These are phyloP conservation scores for Metschnikowia kofuensis DNA, from an alignment of 805 yeast species.

Conservation along the genomic window DNA sequence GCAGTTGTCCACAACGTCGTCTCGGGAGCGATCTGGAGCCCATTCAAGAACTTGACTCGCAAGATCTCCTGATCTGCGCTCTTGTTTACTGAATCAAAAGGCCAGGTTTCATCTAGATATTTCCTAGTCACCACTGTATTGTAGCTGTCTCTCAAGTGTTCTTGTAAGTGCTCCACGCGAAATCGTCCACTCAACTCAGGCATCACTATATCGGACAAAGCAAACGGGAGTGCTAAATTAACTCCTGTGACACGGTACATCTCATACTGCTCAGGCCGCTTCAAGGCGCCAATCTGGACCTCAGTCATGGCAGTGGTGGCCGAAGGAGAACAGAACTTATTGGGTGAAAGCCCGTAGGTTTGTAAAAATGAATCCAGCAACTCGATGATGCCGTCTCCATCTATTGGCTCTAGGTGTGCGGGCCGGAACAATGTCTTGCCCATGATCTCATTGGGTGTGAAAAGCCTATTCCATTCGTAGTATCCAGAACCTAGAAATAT, in stretches of 20 bases:
- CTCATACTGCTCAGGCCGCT: constrained; percentile 22
- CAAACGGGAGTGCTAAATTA: constrained; percentile 5
- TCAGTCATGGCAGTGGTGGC: constrained; percentile 28
- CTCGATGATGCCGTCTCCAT: constrained; percentile 23
- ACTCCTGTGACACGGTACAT: constrained; percentile 18
- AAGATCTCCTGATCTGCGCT: constrained; percentile 14
- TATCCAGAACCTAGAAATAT: constrained; percentile 34
- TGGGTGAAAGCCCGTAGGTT: constrained; percentile 22
- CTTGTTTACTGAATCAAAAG: neutral
- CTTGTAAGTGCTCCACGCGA: constrained; percentile 42
- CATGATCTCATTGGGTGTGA: constrained; percentile 43
- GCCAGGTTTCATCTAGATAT: constrained; percentile 17
- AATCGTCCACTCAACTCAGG: constrained; percentile 43
- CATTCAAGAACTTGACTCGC: constrained; percentile 33
- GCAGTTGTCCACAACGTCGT: constrained; percentile 31
- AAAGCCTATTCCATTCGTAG: constrained; percentile 39
- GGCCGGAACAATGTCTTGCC: constrained; percentile 44
- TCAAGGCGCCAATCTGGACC: constrained; percentile 28
- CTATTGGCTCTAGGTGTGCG: constrained; percentile 19
- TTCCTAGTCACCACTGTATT: constrained; percentile 33
- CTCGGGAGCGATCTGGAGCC: constrained; percentile 23
- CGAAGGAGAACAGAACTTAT: constrained; percentile 28
- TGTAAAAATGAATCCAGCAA: constrained; percentile 25
- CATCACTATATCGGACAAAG: constrained; percentile 35
- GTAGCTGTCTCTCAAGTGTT: constrained; percentile 38